Base-by-base conservation (phyloP, 768 basidiomycete genomes). In the Boletus vermiculosoides region DNA sequence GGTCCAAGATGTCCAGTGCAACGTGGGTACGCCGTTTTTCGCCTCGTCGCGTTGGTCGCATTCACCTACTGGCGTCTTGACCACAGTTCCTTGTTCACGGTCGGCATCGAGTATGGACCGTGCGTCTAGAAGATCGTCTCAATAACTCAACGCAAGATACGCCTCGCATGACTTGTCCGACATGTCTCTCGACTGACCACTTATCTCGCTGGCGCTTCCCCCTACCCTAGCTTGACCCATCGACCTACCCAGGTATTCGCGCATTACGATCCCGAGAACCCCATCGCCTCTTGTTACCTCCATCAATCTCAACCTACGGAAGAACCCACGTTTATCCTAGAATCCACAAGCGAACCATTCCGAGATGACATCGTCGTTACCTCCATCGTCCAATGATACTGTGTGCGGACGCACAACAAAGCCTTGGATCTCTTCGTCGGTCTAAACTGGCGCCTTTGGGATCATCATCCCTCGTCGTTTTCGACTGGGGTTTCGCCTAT, bases 61-160 rank as follows among this genome's bases (percentile, higher is more conserved):
- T 30, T 34, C 15, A 34, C 10, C 12, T 6, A 25, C 41, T 9
- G 5, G 10, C 10, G 8, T n/a, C n/a, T 39, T 31, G 25, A 15
- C 20, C 12, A 13, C 51, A 71, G 70, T 30, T 12, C n/a, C 20
- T 34, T 47, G 7, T 70, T 57, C 45, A 58, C 64, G 6, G 31
- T 71, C 41, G 50, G 63, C 13, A 71, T 71, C 13, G 52, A 55
- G 18, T 56, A 51, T 11, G 70, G 70, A 16, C 47, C 57, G 13
- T 70, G 66, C 34, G 15, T 71, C 34, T 71, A 71, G 70, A 73
- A 62, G 52, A 31, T 51, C n/a, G 11, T 57, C 2, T 73, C 70
- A 1, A 58, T 53, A 49, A 47, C 63, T 42, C 61, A 64, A 42
- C 62, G 64, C 25, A 66, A 63, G 61, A 71, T 66, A 54, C 11